Evolutionary conservation across 345 rosid genomes (phyloP).

Genomic region (Gossypium sturtianum): DNA sequence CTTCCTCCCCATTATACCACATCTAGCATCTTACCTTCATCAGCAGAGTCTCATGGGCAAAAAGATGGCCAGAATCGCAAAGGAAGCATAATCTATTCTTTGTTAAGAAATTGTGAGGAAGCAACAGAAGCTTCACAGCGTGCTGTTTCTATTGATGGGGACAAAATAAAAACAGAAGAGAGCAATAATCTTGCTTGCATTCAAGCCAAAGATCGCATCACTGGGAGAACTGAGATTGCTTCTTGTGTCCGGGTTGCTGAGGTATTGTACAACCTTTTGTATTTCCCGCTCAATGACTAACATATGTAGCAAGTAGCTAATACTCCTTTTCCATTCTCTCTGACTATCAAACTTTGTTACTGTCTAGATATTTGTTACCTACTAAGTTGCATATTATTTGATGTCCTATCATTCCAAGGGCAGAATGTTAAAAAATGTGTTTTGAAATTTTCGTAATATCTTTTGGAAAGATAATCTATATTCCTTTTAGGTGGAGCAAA

Average conservation of each 20-base stretch:
- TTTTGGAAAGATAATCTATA: neutral
- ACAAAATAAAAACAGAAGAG: conserved; percentile 60
- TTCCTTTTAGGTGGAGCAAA: conserved; percentile 69
- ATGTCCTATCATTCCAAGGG: neutral
- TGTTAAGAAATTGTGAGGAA: conserved; percentile 52
- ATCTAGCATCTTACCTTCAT: conserved; percentile 60
- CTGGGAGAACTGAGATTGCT: conserved; percentile 80
- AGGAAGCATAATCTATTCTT: conserved; percentile 58
- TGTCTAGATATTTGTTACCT: neutral
- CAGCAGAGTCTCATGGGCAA: conserved; percentile 39
- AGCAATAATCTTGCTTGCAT: conserved; percentile 75
- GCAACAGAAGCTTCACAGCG: conserved; percentile 40
- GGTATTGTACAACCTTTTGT: conserved; percentile 38
- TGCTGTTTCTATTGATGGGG: conserved; percentile 53
- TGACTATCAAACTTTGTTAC: neutral
- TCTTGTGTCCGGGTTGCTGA: conserved; percentile 85
- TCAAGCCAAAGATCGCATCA: conserved; percentile 76
- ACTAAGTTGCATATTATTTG: neutral
- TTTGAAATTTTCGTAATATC: neutral
- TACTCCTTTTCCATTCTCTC: neutral
- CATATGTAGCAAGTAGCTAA: neutral
- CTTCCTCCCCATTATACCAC: conserved; percentile 80
- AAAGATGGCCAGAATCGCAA: conserved; percentile 53
- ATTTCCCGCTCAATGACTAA: neutral
- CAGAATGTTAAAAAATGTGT: neutral